Evolutionary conservation across 2,329 filamentous ascomycete genomes (phyloP).

Genomic region (Penicillium sp.): DNA sequence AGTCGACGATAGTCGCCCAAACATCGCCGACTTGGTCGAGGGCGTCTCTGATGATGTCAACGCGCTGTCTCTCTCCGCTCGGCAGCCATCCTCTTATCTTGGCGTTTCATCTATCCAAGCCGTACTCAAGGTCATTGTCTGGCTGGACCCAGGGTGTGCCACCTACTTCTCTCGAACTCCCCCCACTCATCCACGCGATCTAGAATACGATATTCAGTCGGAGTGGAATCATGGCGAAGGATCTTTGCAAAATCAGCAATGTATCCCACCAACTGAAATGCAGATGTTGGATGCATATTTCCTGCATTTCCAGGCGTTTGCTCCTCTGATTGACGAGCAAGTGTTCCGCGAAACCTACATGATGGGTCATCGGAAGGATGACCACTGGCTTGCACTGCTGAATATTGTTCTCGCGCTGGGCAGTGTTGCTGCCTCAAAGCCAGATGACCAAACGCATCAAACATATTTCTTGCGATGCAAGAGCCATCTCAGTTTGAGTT

Average conservation of each 20-base stretch:
- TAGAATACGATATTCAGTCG: conserved; percentile 29
- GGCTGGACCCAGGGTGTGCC: conserved; percentile 56
- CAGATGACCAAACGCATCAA: conserved; percentile 66
- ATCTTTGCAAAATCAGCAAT: conserved; percentile 54
- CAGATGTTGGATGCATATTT: conserved; percentile 76
- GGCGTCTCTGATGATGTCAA: conserved; percentile 72
- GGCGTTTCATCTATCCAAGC: conserved; percentile 77
- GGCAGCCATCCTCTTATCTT: conserved; percentile 67
- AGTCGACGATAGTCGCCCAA: conserved; percentile 45
- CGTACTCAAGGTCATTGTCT: conserved; percentile 70
- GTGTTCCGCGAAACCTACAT: conserved; percentile 69
- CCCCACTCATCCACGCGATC: conserved; percentile 22
- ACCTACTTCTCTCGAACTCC: conserved; percentile 52
- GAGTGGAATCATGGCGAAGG: conserved; percentile 41
- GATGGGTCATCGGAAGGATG: conserved; percentile 65
- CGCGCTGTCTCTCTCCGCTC: conserved; percentile 65
- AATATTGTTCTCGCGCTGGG: conserved; percentile 80
- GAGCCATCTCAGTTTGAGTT: conserved; percentile 67
- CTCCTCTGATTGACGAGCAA: conserved; percentile 73
- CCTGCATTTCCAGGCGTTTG: conserved; percentile 70
- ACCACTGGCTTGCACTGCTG: conserved; percentile 71
- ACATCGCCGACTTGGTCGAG: conserved; percentile 60
- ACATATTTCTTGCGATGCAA: conserved; percentile 71
- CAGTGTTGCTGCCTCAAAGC: conserved; percentile 68
- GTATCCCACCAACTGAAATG: conserved; percentile 65